Evolutionary conservation across 2,329 filamentous ascomycete species (phyloP).

Genomic region (Exophiala sp.): DNA sequence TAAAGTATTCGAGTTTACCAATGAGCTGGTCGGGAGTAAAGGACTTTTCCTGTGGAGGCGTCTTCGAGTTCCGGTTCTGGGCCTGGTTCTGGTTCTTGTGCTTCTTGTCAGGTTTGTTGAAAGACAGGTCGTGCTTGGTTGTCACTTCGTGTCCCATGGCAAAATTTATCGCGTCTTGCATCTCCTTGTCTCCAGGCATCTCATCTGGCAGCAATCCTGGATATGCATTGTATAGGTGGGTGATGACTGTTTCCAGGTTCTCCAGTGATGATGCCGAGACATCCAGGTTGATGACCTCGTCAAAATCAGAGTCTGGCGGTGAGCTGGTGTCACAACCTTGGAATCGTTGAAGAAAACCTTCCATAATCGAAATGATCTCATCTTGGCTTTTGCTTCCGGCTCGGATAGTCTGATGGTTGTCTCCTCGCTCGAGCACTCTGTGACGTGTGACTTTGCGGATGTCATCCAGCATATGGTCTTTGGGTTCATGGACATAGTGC

Average conservation of each 20-base stretch:
- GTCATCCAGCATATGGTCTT: conserved; percentile 59
- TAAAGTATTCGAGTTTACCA: conserved; percentile 62
- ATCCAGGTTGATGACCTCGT: conserved; percentile 80
- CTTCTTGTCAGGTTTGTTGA: conserved; percentile 50
- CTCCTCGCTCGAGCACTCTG: conserved; percentile 78
- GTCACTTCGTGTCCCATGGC: conserved; percentile 71
- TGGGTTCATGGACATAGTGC: conserved; percentile 76
- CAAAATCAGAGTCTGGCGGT: conserved; percentile 77
- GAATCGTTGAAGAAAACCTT: conserved; percentile 84
- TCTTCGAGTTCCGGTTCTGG: conserved; percentile 15
- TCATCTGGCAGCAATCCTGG: conserved; percentile 67
- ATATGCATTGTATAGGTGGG: conserved; percentile 68
- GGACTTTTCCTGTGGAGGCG: conserved; percentile 23
- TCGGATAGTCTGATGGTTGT: conserved; percentile 98
- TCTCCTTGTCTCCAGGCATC: conserved; percentile 67
- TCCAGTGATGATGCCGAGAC: conserved; percentile 70
- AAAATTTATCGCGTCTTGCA: conserved; percentile 73
- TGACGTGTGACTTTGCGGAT: conserved; percentile 72
- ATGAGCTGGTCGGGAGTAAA: conserved; percentile 25
- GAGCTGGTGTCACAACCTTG: conserved; percentile 67
- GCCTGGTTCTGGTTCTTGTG: conserved; percentile 33
- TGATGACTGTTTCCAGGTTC: conserved; percentile 79
- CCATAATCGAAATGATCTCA: conserved; percentile 89
- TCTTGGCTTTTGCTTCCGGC: conserved; percentile 66
- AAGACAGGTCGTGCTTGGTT: conserved; percentile 70